Evolutionary conservation across 1,139 yeast genomes (phyloP).

Genomic region (Pichia kudriavzevii): DNA sequence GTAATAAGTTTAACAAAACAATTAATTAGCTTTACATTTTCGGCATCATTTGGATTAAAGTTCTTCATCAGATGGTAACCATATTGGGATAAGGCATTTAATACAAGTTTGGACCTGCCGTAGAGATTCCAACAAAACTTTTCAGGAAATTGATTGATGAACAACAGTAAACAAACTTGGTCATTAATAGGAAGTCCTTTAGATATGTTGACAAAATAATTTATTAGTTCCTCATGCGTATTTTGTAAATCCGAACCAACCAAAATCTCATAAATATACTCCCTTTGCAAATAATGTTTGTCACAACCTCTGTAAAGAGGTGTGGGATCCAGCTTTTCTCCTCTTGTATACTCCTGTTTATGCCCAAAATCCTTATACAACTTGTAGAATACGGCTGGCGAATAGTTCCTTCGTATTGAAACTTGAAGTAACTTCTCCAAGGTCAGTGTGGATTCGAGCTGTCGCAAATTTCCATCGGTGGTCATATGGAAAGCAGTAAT

Average conservation of each 20-base stretch:
- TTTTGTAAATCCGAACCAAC: constrained; percentile 22
- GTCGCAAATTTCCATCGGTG: no score
- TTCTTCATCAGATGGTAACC: constrained; percentile 4
- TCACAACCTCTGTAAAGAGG: constrained; percentile 18
- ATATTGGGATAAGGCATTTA: constrained; percentile 14
- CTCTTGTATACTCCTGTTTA: constrained; percentile 9
- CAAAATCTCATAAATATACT: constrained; percentile 23
- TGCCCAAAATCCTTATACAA: constrained; percentile 24
- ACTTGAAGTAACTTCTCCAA: no score
- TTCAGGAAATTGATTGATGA: constrained; percentile 16
- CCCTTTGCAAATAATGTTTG: constrained; percentile 17
- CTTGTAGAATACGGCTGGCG: constrained; percentile 22
- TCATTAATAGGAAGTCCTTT: constrained; percentile 14
- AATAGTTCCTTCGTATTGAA: constrained; percentile 18
- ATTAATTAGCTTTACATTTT: not conserved
- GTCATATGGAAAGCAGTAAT: no score
- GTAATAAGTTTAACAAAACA: constrained; percentile 4
- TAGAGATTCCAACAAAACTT: constrained; percentile 20
- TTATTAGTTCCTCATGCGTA: constrained; percentile 17
- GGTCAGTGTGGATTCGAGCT: no score
- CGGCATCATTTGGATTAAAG: constrained; percentile 1
- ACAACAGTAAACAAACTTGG: constrained; percentile 18
- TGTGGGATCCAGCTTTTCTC: constrained; percentile 13
- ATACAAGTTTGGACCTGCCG: constrained; percentile 11
- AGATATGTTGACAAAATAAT: constrained; percentile 17